These are phyloP conservation scores for Patellifolia procumbens DNA, from an alignment of 179 eudicot genomes.

Conservation along the genomic window DNA sequence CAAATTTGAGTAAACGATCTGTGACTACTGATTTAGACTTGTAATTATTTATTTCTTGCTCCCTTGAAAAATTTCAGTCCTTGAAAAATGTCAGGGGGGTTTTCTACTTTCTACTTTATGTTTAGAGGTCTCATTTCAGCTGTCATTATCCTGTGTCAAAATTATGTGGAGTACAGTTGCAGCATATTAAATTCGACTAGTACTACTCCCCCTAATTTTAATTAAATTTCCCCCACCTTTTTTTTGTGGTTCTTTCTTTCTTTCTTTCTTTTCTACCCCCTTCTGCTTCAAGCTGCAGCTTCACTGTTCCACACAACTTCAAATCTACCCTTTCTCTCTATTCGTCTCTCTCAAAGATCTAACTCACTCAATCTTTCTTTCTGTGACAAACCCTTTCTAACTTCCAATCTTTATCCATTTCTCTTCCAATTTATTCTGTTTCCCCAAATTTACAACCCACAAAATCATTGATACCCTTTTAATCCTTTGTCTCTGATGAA, in stretches of 20 bases:
- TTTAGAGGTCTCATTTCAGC: slow-evolving; percentile 17
- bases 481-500: background rate
- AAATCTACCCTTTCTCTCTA: slow-evolving; percentile 7
- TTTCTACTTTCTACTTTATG: background rate
- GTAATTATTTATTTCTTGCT: background rate
- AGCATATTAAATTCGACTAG: slow-evolving; percentile 26
- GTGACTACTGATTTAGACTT: background rate
- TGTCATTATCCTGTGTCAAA: slow-evolving; percentile 35
- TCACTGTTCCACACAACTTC: slow-evolving; percentile 27
- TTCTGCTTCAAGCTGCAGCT: slow-evolving; percentile 26
- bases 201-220: background rate
- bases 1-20: no score
- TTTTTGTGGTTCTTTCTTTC: slow-evolving; percentile 15
- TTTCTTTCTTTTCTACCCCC: slow-evolving; percentile 3
- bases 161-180: slow-evolving; percentile 35
- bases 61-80: background rate
- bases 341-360: slow-evolving; percentile 24
- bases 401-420: slow-evolving; percentile 6
- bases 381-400: background rate
- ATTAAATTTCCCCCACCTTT: background rate
- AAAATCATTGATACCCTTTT: slow-evolving; percentile 6
- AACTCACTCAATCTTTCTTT: no score
- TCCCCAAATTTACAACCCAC: background rate
- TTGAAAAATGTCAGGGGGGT: background rate
- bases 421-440: slow-evolving; percentile 15